Conservation (phyloP, 2,329 filamentous ascomycete species). For the Dactylonectria estremocensis region DNA sequence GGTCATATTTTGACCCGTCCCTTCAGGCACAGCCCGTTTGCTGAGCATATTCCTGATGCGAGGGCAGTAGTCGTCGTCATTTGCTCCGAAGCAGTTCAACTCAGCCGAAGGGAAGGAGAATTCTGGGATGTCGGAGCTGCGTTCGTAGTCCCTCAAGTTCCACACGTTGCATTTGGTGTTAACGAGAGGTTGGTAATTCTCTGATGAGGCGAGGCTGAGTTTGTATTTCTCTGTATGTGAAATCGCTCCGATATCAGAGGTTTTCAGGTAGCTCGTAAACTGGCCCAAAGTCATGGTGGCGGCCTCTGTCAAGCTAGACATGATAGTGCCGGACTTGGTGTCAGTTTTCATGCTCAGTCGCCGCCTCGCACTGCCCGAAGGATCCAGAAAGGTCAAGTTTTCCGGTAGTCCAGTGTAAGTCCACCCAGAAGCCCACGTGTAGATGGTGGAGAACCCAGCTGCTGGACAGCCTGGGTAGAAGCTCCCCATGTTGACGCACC, state of each 20-base stretch:
- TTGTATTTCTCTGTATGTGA: conserved; percentile 2
- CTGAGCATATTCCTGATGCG: background rate
- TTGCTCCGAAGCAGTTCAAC: conserved; percentile 9
- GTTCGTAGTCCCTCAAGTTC: background rate
- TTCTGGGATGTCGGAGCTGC: background rate
- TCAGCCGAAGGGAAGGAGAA: background rate
- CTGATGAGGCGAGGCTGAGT: background rate
- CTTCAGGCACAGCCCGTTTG: background rate
- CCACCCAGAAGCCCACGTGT: conserved; percentile 9
- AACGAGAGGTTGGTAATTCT: conserved; percentile 11
- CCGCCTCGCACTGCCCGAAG: conserved; percentile 6
- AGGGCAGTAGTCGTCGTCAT: background rate
- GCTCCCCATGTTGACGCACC: background rate
- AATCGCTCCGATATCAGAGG: background rate
- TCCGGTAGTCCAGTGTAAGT: conserved; percentile 6
- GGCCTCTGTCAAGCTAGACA: background rate
- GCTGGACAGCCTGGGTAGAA: conserved; percentile 1
- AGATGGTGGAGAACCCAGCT: background rate
- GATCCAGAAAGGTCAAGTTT: conserved; percentile 19
- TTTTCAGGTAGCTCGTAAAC: conserved; percentile 9
- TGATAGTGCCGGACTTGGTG: conserved; percentile 3
- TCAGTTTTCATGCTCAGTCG: background rate
- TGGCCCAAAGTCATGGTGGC: conserved; percentile 3
- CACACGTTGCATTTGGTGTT: conserved; percentile 19
- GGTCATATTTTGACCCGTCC: background rate